Conservation (phyloP, 2,329 filamentous ascomycete species). For the Nigrospora oryzae region DNA sequence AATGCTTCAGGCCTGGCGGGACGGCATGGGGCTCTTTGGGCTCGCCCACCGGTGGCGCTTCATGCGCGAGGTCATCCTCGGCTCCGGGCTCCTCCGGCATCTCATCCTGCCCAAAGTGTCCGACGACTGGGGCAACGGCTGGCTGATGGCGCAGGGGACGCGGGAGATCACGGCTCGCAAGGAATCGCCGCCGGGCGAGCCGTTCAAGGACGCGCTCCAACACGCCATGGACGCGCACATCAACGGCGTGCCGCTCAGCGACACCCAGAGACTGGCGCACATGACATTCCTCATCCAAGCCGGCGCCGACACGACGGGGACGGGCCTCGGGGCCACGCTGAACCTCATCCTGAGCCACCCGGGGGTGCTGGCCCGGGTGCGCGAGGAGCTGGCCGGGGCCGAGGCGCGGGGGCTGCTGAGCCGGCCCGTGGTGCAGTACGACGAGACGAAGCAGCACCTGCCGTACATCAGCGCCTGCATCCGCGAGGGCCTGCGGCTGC, state of each 20-base stretch:
- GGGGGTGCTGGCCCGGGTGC: not conserved
- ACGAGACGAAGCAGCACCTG: not conserved
- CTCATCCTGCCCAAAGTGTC: constrained; percentile 21
- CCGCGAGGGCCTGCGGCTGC: not conserved
- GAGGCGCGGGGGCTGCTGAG: not conserved
- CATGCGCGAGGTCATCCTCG: constrained; percentile 20
- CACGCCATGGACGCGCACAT: constrained; percentile 20
- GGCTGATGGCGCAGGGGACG: constrained; percentile 25
- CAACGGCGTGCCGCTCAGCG: constrained; percentile 18
- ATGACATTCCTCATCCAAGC: constrained; percentile 7
- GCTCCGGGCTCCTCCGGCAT: constrained; percentile 7
- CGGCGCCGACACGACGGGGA: constrained; percentile 6
- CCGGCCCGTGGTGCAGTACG: not conserved
- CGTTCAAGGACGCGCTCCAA: constrained; percentile 22
- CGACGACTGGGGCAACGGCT: constrained; percentile 24
- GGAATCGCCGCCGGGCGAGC: constrained; percentile 3
- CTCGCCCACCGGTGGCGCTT: constrained; percentile 23
- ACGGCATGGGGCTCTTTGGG: constrained; percentile 25
- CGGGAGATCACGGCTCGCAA: constrained; percentile 17
- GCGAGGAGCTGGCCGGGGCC: not conserved
- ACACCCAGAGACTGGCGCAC: constrained; percentile 18
- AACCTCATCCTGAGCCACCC: constrained; percentile 3
- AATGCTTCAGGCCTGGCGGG: constrained; percentile 25
- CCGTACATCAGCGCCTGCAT: constrained; percentile 1
- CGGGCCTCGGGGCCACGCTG: constrained; percentile 3